phyloP scores from a whole-genome alignment of 305 asterid species.

The Solanum hybrid region DNA sequence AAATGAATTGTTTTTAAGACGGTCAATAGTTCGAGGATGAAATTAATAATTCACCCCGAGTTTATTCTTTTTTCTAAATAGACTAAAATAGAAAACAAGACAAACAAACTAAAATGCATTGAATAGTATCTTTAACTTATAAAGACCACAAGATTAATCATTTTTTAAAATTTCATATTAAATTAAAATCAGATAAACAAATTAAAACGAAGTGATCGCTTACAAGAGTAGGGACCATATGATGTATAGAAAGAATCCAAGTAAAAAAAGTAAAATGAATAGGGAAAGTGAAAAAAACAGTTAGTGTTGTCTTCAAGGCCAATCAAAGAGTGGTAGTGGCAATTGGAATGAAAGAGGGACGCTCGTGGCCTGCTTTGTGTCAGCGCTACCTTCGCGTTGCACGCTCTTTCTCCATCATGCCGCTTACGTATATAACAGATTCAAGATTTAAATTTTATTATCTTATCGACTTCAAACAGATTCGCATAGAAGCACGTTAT shows the following conservation, averaged over 20 bases:
- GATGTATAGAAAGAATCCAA: background rate
- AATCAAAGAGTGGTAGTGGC: background rate
- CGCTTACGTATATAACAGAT: background rate
- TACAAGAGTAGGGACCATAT: background rate
- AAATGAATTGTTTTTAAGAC: background rate
- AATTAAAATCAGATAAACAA: background rate
- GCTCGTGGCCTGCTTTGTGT: conserved; percentile 5
- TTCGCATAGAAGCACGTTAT: too few relatives aligned
- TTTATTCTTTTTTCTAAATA: too few relatives aligned
- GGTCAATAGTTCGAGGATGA: background rate
- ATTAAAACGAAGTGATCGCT: background rate
- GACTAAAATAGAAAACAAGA: too few relatives aligned
- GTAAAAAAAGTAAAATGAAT: background rate
- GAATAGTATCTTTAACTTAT: too few relatives aligned
- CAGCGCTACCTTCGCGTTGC: conserved; percentile 2
- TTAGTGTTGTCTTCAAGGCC: background rate
- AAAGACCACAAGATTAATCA: background rate
- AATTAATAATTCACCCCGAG: fast-evolving
- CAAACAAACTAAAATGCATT: too few relatives aligned
- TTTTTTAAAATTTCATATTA: background rate
- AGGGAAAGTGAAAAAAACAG: background rate
- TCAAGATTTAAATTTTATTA: too few relatives aligned
- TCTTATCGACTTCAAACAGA: too few relatives aligned
- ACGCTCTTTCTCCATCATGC: background rate
- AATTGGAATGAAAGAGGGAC: background rate